A percentile compares a stretch with the other conserved stretches of the same genome.
Evolutionary conservation across 495 filamentous ascomycete genomes (phyloP).

Genomic region (Xylaria grammica): DNA sequence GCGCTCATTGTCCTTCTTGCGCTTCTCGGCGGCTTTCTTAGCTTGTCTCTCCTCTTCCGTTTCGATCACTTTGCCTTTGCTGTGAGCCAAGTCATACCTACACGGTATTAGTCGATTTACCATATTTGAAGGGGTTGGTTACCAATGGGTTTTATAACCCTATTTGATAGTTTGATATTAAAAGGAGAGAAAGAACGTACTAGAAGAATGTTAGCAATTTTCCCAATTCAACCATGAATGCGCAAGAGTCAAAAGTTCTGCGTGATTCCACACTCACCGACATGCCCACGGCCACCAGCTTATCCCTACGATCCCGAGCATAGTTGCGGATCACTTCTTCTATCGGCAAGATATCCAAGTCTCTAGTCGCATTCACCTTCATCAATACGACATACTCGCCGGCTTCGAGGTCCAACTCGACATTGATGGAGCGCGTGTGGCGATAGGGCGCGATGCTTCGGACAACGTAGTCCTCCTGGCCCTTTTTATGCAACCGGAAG

Average conservation of each 20-base stretch:
- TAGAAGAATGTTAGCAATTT: conserved; percentile 1
- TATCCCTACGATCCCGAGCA: conserved; percentile 66
- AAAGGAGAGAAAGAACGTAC: conserved; percentile 1
- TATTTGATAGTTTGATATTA: background rate
- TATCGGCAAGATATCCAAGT: conserved; percentile 54
- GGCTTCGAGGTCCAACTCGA: conserved; percentile 80
- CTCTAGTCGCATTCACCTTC: conserved; percentile 74
- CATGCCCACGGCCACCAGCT: conserved; percentile 16
- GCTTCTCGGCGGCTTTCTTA: conserved; percentile 45
- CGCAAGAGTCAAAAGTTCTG: background rate
- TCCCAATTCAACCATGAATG: background rate
- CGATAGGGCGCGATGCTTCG: conserved; percentile 73
- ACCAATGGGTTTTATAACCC: too few relatives aligned
- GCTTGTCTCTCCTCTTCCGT: conserved; percentile 67
- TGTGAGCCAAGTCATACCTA: conserved; percentile 86
- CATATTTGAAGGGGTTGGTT: too few relatives aligned
- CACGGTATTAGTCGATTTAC: conserved; percentile 83
- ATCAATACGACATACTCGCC: conserved; percentile 82
- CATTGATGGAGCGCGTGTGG: conserved; percentile 79
- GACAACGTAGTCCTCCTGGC: conserved; percentile 83
- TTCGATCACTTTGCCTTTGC: conserved; percentile 71
- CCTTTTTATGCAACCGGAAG: conserved; percentile 82
- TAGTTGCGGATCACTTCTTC: conserved; percentile 72
- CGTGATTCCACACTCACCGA: background rate
- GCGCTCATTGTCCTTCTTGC: conserved; percentile 55